Evolutionary conservation across 192 early-diverging fungal genomes (phyloP).

Genomic region (Coemansia sp.): DNA sequence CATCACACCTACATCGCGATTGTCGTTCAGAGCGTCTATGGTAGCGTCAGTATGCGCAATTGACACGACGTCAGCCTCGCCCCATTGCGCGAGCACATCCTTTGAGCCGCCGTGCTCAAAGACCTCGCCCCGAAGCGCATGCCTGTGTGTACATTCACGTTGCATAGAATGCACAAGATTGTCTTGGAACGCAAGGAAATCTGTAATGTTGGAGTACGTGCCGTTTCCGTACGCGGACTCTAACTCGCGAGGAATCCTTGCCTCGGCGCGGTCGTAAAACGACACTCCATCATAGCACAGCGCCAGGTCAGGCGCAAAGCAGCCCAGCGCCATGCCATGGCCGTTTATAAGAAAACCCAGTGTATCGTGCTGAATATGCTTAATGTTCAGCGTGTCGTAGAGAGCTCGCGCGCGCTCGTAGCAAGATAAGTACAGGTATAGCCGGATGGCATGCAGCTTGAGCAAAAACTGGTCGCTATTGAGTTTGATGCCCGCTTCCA

Average conservation of each 20-base stretch:
- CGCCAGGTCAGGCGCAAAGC: slow-evolving; percentile 42
- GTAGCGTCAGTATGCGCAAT: slow-evolving; percentile 56
- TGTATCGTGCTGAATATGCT: slow-evolving; percentile 90
- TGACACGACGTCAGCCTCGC: slow-evolving; percentile 54
- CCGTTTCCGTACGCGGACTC: slow-evolving; percentile 77
- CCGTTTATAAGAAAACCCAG: slow-evolving; percentile 56
- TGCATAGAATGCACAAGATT: slow-evolving; percentile 73
- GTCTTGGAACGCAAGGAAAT: slow-evolving; percentile 78
- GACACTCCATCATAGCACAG: slow-evolving; percentile 58
- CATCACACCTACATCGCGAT: slow-evolving; percentile 70
- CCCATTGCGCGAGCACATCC: slow-evolving; percentile 53
- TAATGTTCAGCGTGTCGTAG: slow-evolving; percentile 75
- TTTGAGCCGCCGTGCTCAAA: slow-evolving; percentile 49
- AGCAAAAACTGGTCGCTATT: slow-evolving; percentile 83
- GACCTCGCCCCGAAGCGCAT: slow-evolving; percentile 62
- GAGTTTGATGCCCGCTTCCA: slow-evolving; percentile 70
- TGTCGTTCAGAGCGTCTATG: slow-evolving; percentile 51
- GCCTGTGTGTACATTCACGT: slow-evolving; percentile 61
- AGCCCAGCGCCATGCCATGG: slow-evolving; percentile 31
- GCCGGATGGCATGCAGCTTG: slow-evolving; percentile 77
- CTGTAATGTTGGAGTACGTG: slow-evolving; percentile 85
- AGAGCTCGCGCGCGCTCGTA: slow-evolving; percentile 58
- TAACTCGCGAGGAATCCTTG: slow-evolving; percentile 84
- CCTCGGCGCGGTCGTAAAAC: slow-evolving; percentile 74
- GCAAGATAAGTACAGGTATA: slow-evolving; percentile 70